Evolutionary conservation across 2,329 filamentous ascomycete genomes (phyloP), one percentile per base, ranked within the genome.

Genomic region (Botrytis tulipae): DNA sequence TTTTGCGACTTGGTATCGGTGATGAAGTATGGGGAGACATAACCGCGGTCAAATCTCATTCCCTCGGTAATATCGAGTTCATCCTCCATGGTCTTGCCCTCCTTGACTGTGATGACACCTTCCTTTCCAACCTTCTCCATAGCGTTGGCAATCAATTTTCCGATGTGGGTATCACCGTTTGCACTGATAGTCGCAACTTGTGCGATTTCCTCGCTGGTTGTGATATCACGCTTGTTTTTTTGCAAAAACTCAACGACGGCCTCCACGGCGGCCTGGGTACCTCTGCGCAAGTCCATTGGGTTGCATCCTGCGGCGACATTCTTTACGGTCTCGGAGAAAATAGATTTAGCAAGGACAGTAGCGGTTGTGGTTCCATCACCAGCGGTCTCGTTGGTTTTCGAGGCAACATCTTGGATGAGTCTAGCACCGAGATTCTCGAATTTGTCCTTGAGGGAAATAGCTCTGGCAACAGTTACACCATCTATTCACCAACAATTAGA

Each of bases 51-150:
- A 87, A 99, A 99, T 85, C 96, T 94, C 96, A 99, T 99, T 83
- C 96, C 96, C 91, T 99, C 96, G 74, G 96, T 99, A 76, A 99
- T 91, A 87, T 99, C 96, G 73, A 99, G 92, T 90, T 99, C 96
- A 80, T 99, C 96, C 81, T 93, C 91, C 82, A 97, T 92, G 75
- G 96, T 98, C 92, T 98, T 99, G 83, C 96, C 96, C 89, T 99
- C 96, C 92, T 99, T 99, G 82, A 98, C 95, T 74, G 96, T 99
- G 84, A 99, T 99, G 82, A 99, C 96, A 88, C 96, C 96, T 88
- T 99, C 96, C 90, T 99, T 99, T 85, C 96, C 96, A 77, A 99
- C 96, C 90, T 97, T 97, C 90, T 99, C 96, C 96, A 99, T 99
- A 80, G 96, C 96, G 83, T 91, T 98, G 82, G 96, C 95, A 84